Percentiles rank a stretch among this genome's conserved stretches.
phyloP scores from a whole-genome alignment of 148 eudicot species.

The Rhododendron williamsianum region DNA sequence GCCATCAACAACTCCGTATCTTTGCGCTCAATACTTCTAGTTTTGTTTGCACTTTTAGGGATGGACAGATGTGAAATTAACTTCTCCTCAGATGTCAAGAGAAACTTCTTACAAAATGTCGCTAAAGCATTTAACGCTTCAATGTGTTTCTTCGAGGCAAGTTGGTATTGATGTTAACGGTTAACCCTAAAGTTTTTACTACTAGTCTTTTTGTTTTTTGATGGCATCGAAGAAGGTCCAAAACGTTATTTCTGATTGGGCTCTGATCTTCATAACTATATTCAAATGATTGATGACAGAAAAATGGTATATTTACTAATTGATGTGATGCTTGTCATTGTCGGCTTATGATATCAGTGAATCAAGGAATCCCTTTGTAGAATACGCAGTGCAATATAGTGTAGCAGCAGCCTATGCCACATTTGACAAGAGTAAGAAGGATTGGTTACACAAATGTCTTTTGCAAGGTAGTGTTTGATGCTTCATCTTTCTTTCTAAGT shows the following conservation, averaged over 20 bases:
- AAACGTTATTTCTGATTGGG: background rate
- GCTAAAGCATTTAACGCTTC: constrained; percentile 50
- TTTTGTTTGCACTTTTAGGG: constrained; percentile 35
- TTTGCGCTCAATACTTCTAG: background rate
- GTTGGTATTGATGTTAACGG: constrained; percentile 11
- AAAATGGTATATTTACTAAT: background rate
- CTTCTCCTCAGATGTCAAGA: constrained; percentile 92
- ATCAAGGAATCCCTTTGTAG: constrained; percentile 88
- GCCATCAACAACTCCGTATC: background rate
- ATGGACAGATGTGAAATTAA: constrained; percentile 87
- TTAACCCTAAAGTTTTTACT: background rate
- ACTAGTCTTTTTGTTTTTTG: background rate
- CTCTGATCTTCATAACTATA: background rate
- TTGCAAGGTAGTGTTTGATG: constrained; percentile 50
- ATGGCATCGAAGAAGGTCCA: background rate
- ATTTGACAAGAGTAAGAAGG: constrained; percentile 52
- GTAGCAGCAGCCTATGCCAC: constrained; percentile 78
- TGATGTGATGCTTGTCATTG: background rate
- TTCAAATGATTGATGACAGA: background rate
- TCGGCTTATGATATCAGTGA: constrained; percentile 39
- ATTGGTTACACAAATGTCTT: constrained; percentile 57
- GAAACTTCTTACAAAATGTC: constrained; percentile 82
- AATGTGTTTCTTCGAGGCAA: constrained; percentile 74
- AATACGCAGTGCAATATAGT: constrained; percentile 86
- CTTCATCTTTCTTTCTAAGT: background rate